These are phyloP conservation scores for Flagelloscypha sp. DNA, from an alignment of 768 basidiomycete species.

Conservation along the genomic window DNA sequence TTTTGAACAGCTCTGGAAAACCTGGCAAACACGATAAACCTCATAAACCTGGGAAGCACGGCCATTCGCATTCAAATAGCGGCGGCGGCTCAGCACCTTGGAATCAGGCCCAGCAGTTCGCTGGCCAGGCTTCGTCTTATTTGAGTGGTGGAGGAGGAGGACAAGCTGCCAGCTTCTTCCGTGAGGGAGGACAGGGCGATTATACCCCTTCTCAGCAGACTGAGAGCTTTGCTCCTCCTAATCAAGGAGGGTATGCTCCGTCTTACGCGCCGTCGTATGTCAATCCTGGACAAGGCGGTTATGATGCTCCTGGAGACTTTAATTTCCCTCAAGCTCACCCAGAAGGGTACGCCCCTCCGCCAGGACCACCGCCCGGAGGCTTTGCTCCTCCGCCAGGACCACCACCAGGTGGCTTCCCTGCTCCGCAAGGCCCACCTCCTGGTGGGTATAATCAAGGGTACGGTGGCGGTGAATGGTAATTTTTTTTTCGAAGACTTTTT, in stretches of 20 bases:
- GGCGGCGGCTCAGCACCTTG: constrained; percentile 1
- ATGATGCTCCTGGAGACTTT: constrained; percentile 11
- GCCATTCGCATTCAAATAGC: constrained; percentile 9
- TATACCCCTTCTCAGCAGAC: constrained; percentile 10
- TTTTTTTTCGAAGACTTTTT: background rate
- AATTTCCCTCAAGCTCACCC: constrained; percentile 12
- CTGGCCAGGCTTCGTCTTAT: constrained; percentile 24
- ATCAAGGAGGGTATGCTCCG: constrained; percentile 24
- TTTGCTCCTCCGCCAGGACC: constrained; percentile 8
- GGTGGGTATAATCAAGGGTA: background rate
- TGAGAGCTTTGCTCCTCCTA: constrained; percentile 8
- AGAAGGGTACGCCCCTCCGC: constrained; percentile 3
- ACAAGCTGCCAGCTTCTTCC: constrained; percentile 2
- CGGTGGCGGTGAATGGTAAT: background rate
- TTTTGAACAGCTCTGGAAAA: background rate
- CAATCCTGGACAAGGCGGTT: constrained; percentile 6
- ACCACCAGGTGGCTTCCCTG: constrained; percentile 5
- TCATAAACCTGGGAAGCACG: constrained; percentile 10
- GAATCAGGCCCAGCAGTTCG: constrained; percentile 5
- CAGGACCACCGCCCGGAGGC: constrained; percentile 5
- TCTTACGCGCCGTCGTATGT: constrained; percentile 22
- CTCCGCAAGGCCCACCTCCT: too few species aligned
- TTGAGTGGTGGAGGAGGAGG: constrained; percentile 14
- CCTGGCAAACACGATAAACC: constrained; percentile 14
- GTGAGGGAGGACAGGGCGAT: constrained; percentile 8